A percentile compares a stretch with the other conserved stretches of the same genome.
These are phyloP conservation scores for Macrolepiota dolichaula DNA, from an alignment of 768 basidiomycete genomes.

Conservation along the genomic window DNA sequence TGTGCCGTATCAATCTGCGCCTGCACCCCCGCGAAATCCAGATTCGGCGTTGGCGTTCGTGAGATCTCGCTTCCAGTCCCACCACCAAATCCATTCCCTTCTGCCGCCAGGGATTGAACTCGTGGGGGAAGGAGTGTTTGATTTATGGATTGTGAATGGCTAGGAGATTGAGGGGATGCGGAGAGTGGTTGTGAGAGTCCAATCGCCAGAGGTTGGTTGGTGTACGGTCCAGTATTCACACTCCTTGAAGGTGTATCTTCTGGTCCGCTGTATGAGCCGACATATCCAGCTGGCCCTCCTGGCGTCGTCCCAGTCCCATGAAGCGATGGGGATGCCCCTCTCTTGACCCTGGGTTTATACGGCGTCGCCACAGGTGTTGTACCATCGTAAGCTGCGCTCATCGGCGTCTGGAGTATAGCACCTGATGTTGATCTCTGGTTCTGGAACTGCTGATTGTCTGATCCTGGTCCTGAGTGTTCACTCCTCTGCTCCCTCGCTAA, in stretches of 20 bases:
- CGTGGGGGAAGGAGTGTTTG: conserved; percentile 41
- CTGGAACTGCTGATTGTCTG: conserved; percentile 2
- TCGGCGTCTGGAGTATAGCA: conserved; percentile 29
- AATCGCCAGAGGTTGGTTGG: conserved; percentile 45
- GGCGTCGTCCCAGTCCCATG: conserved; percentile 27
- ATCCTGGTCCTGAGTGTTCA: conserved; percentile 21
- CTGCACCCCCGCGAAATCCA: conserved; percentile 70
- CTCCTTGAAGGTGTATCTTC: conserved; percentile 53
- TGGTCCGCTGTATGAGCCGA: conserved; percentile 15
- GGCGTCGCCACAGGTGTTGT: conserved; percentile 54
- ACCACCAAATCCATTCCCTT: not conserved
- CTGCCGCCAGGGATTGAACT: conserved; percentile 35
- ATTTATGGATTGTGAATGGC: conserved; percentile 3
- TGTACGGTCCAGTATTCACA: conserved; percentile 31
- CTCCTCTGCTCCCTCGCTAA: conserved; percentile 48
- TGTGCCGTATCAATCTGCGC: conserved; percentile 78
- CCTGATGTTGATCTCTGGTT: conserved; percentile 1
- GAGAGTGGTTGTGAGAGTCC: conserved; percentile 42
- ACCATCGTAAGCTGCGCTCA: conserved; percentile 22
- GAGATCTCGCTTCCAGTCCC: conserved; percentile 45
- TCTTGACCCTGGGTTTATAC: conserved; percentile 70
- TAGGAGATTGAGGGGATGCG: conserved; percentile 7
- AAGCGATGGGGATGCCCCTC: conserved; percentile 42
- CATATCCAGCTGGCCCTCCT: conserved; percentile 30
- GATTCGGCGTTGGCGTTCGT: conserved; percentile 63